phyloP scores from a whole-genome alignment of 108 stramenopile genomes.

The Nitzschia sp. region DNA sequence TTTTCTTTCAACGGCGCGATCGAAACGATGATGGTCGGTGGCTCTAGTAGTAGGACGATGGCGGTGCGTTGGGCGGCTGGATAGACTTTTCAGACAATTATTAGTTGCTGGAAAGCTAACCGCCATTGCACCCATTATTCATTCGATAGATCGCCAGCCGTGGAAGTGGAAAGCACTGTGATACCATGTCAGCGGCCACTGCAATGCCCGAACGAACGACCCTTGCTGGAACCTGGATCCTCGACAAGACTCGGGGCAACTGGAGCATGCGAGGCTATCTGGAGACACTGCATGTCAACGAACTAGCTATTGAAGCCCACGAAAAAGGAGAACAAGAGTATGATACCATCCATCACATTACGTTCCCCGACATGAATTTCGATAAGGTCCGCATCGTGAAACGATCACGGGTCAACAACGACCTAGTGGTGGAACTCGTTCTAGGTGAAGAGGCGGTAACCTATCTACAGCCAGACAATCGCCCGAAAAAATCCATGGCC shows the following conservation, averaged over 20 bases:
- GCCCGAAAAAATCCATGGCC: conserved; percentile 71
- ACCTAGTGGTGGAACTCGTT: conserved; percentile 66
- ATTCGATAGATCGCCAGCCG: no score
- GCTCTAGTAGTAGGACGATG: no score
- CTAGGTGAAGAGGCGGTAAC: conserved; percentile 59
- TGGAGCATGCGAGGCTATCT: conserved; percentile 83
- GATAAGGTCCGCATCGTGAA: conserved; percentile 64
- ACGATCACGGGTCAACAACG: conserved; percentile 75
- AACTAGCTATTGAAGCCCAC: conserved; percentile 84
- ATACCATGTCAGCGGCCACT: not conserved
- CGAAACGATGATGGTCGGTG: no score
- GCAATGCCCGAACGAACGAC: conserved; percentile 5
- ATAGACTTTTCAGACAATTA: no score
- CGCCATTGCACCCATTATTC: no score
- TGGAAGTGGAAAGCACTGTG: no score
- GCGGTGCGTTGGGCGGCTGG: no score
- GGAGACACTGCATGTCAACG: conserved; percentile 75
- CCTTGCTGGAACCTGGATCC: conserved; percentile 78
- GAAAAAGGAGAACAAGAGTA: conserved; percentile 85
- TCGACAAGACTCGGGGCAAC: conserved; percentile 68
- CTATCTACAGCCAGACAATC: conserved; percentile 56
- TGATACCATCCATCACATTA: conserved; percentile 72
- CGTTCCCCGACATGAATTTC: conserved; percentile 19
- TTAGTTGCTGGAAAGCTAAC: no score
- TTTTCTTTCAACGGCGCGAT: no score